Evolutionary conservation across 768 basidiomycete genomes (phyloP).

Genomic region (Lentinula lateritia): DNA sequence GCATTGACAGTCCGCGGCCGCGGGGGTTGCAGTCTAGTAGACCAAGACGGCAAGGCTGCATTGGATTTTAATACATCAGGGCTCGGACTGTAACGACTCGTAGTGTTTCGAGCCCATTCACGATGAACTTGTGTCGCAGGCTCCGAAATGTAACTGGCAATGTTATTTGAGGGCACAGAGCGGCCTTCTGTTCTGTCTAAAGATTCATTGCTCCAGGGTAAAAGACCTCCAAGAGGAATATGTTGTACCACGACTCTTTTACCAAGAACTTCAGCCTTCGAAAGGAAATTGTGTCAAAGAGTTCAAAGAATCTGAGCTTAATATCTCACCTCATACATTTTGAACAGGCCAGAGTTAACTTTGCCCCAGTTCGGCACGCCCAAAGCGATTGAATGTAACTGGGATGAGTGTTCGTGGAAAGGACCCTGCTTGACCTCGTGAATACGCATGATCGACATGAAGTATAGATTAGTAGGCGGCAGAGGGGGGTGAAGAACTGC

Average conservation of each 20-base stretch:
- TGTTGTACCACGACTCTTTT: conserved; percentile 98
- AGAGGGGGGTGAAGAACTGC: conserved; percentile 55
- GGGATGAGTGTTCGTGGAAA: conserved; percentile 89
- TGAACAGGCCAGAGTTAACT: conserved; percentile 84
- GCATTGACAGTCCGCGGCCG: not conserved
- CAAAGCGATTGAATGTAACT: conserved; percentile 79
- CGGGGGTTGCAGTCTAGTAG: not conserved
- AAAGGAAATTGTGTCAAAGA: conserved; percentile 1
- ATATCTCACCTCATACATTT: conserved; percentile 81
- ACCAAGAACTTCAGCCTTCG: conserved; percentile 81
- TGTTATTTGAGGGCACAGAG: not conserved
- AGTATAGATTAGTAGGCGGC: conserved; percentile 72
- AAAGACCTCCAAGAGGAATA: conserved; percentile 69
- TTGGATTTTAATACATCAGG: not conserved
- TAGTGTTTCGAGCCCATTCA: not conserved
- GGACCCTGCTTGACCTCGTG: conserved; percentile 80
- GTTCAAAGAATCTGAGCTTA: not conserved
- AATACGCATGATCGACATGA: conserved; percentile 72
- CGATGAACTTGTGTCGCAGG: not conserved
- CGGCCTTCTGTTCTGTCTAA: not conserved
- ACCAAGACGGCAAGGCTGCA: conserved; percentile 1
- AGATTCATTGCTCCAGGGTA: not conserved
- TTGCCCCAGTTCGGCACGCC: conserved; percentile 91
- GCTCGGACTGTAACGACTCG: not conserved
- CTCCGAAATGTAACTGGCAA: not conserved